A percentile compares a stretch with the other conserved stretches of the same genome.
These are phyloP conservation scores for Aureobasidium sp. DNA, from an alignment of 2,329 filamentous ascomycete genomes.

Conservation along the genomic window DNA sequence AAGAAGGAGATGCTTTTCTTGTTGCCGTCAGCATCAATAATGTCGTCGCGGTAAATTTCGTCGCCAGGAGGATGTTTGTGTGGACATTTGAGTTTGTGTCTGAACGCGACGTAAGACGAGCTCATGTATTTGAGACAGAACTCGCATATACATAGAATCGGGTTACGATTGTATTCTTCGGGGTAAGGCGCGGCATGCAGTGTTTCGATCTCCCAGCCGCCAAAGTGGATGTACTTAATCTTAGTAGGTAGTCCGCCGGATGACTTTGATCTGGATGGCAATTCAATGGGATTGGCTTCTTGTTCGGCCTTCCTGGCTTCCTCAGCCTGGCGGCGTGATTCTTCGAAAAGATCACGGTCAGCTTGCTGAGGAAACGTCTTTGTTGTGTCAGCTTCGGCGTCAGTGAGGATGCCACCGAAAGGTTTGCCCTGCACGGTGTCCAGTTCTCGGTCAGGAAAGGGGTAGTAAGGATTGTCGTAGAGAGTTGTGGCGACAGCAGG, in stretches of 20 bases:
- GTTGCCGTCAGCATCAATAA: constrained; percentile 45
- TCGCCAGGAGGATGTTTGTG: constrained; percentile 96
- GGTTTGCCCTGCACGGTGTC: constrained; percentile 89
- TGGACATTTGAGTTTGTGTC: constrained; percentile 90
- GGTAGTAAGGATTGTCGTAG: constrained; percentile 76
- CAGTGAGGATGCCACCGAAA: constrained; percentile 86
- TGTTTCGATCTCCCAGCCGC: constrained; percentile 94
- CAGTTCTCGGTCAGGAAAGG: constrained; percentile 79
- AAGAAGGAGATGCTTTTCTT: constrained; percentile 63
- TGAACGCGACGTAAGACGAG: constrained; percentile 95
- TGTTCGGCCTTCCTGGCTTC: constrained; percentile 76
- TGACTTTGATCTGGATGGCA: constrained; percentile 50
- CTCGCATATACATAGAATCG: constrained; percentile 96
- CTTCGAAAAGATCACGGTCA: constrained; percentile 81
- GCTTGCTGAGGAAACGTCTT: constrained; percentile 74
- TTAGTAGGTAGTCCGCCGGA: constrained; percentile 89
- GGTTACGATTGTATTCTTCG: constrained; percentile 94
- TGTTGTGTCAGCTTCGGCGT: constrained; percentile 83
- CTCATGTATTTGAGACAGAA: constrained; percentile 99
- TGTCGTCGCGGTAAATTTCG: constrained; percentile 89
- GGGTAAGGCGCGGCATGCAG: constrained; percentile 99
- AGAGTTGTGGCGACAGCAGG: constrained; percentile 53
- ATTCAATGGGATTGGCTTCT: constrained; percentile 48
- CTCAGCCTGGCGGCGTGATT: constrained; percentile 83
- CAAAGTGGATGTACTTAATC: constrained; percentile 98